phyloP scores from a whole-genome alignment of 495 filamentous ascomycete genomes.

The Cairneyella variabilis region DNA sequence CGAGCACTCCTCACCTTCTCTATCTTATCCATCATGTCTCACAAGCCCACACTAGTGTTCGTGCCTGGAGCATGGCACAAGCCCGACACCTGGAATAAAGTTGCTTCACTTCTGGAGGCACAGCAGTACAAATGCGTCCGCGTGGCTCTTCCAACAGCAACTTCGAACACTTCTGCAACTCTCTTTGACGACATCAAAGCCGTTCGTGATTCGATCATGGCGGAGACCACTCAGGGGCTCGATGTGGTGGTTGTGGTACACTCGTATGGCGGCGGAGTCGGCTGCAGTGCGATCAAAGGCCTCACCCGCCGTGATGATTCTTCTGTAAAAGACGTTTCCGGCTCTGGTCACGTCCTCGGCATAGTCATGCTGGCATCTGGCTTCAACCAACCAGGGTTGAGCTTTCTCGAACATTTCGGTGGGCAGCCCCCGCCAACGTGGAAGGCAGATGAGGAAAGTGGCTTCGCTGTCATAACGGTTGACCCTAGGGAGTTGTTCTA shows the following conservation, averaged over 20 bases:
- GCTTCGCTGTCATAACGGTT: conserved; percentile 25
- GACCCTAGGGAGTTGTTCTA: conserved; percentile 30
- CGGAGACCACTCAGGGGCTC: conserved; percentile 31
- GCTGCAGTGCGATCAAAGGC: conserved; percentile 43
- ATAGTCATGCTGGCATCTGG: conserved; percentile 30
- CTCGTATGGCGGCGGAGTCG: conserved; percentile 39
- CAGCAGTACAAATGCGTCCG: conserved; percentile 34
- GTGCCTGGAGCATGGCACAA: conserved; percentile 47
- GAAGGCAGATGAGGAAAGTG: conserved; percentile 22
- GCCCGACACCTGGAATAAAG: conserved; percentile 29
- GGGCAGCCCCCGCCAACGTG: conserved; percentile 29
- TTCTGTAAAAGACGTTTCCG: background rate
- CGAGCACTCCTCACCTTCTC: no score
- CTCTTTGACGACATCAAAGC: conserved; percentile 32
- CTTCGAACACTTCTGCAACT: conserved; percentile 20
- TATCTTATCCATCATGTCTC: no score
- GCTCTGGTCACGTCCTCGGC: conserved; percentile 28
- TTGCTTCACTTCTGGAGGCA: conserved; percentile 32
- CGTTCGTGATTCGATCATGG: conserved; percentile 29
- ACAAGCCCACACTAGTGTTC: conserved; percentile 35
- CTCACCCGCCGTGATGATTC: conserved; percentile 5
- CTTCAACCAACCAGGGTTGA: conserved; percentile 26
- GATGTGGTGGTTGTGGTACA: conserved; percentile 47
- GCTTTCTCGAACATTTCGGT: conserved; percentile 29
- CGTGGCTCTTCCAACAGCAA: conserved; percentile 35